Evolutionary conservation across 2,329 filamentous ascomycete species (phyloP).

Genomic region (Aspergillus arachidicola): DNA sequence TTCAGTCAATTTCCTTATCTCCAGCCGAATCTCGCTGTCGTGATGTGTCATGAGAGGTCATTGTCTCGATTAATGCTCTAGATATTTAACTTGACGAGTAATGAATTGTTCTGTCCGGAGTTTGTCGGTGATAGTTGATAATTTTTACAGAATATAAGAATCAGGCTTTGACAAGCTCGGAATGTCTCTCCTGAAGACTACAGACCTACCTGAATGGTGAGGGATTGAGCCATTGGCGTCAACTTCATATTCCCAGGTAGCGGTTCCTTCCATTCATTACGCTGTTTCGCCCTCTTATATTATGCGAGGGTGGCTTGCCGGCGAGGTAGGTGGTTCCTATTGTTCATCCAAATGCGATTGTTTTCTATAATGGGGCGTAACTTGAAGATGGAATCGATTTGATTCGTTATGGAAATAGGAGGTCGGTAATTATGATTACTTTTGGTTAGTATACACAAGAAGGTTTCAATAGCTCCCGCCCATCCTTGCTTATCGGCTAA

Average conservation of each 20-base stretch:
- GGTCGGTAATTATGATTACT: not conserved
- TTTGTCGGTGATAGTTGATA: not conserved
- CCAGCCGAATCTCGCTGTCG: not conserved
- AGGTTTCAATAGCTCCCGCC: not conserved
- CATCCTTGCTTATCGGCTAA: not conserved
- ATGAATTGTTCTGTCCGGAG: not conserved
- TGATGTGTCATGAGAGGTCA: not conserved
- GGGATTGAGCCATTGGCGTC: not conserved
- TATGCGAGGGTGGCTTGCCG: no score
- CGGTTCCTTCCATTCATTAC: not conserved
- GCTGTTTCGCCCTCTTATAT: not conserved
- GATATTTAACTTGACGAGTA: not conserved
- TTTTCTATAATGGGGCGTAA: not conserved
- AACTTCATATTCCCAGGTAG: not conserved
- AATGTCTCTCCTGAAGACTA: not conserved
- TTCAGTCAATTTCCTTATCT: not conserved
- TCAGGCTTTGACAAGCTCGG: not conserved
- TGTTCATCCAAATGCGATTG: not conserved
- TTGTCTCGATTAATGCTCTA: not conserved
- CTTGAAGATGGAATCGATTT: not conserved
- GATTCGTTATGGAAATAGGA: not conserved
- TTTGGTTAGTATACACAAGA: slow-evolving; percentile 7
- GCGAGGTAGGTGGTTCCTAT: not conserved
- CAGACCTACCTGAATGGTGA: not conserved
- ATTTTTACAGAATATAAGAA: not conserved